Base-by-base conservation (phyloP, 306 rosid genomes). In the Prunus kanzakura region DNA sequence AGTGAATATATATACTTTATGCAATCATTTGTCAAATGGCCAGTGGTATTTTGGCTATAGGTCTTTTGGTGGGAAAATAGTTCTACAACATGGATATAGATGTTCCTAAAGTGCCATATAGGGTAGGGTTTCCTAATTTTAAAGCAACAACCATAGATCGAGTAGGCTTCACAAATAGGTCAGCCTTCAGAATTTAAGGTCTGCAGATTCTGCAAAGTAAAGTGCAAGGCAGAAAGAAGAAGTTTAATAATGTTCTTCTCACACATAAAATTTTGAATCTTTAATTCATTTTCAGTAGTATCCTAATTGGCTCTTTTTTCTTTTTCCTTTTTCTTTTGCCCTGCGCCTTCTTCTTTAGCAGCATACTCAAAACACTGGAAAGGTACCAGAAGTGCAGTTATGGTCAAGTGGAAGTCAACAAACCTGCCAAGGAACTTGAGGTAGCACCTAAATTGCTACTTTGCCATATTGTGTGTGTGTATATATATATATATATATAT, bases 361-460 rank as follows among this genome's bases (percentile, higher is more conserved):
- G 89, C 80, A 83, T 86, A 76, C 86, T 83, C 68, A 86, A 84
- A 83, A 83, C 95, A 10, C 88, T 81, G 2, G 82, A 86, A 20
- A 85, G 92, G 89, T 93, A 93, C 85, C 98, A 93, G 80, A 95
- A 92, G 61, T 92, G 99, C 76, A 95, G 97, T 71, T 95, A 92
- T 84, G 97, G 97, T 71, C 90, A 93, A n/a, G 89, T 92, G 30
- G 99, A 95, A 84, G 91, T 90, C 64, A 86, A 80, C 82, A 89
- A 77, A 78, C 97, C 97, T 30, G 84, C 87, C 83, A 92, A 89
- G 84, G 99, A 95, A 73, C 96, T 95, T 56, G 99, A 95, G 99
- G 99, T 95, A 64, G 18, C 25, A 3, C 25, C 38, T 72, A 58
- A 23, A 41, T 57, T 22, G 14, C 55, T 23, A 35, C 15, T 43